These are phyloP conservation scores for Hygrophorus russula DNA, from an alignment of 768 basidiomycete genomes.

Conservation along the genomic window DNA sequence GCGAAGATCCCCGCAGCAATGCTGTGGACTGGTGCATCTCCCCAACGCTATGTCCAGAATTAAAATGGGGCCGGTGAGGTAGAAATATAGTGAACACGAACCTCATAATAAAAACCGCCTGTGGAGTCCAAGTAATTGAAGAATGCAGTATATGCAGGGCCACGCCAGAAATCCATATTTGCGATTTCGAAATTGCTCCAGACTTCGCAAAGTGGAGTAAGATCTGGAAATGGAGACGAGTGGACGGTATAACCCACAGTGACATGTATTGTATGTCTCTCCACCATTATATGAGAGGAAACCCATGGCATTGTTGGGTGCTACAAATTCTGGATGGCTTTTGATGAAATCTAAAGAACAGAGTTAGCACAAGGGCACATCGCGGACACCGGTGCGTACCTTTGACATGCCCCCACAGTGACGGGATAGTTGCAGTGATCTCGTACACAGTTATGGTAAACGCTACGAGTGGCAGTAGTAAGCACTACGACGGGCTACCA, in stretches of 20 bases:
- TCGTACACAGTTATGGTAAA: constrained; percentile 75
- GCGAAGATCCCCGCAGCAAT: constrained; percentile 47
- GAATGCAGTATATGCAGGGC: constrained; percentile 50
- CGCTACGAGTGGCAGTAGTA: constrained; percentile 18
- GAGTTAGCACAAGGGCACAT: constrained; percentile 4
- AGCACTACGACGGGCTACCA: neutral
- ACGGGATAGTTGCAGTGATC: constrained; percentile 66
- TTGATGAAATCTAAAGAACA: constrained; percentile 44
- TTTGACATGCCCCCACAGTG: constrained; percentile 64
- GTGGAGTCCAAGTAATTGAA: constrained; percentile 51
- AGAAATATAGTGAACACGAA: constrained; percentile 29
- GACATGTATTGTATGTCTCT: constrained; percentile 65
- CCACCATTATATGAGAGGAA: constrained; percentile 65
- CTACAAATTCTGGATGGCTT: constrained; percentile 42
- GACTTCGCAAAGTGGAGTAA: constrained; percentile 21
- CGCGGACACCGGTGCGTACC: constrained; percentile 24
- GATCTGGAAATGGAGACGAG: neutral
- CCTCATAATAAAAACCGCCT: constrained; percentile 67
- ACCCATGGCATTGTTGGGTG: constrained; percentile 47
- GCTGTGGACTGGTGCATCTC: constrained; percentile 48
- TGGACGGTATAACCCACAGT: constrained; percentile 42
- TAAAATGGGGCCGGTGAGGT: constrained; percentile 25
- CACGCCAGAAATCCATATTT: constrained; percentile 56
- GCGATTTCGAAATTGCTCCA: constrained; percentile 72
- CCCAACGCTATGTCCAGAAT: constrained; percentile 14